Conservation (phyloP, 805 yeast genomes). For the Saccharomycopsis synnaedendra region DNA sequence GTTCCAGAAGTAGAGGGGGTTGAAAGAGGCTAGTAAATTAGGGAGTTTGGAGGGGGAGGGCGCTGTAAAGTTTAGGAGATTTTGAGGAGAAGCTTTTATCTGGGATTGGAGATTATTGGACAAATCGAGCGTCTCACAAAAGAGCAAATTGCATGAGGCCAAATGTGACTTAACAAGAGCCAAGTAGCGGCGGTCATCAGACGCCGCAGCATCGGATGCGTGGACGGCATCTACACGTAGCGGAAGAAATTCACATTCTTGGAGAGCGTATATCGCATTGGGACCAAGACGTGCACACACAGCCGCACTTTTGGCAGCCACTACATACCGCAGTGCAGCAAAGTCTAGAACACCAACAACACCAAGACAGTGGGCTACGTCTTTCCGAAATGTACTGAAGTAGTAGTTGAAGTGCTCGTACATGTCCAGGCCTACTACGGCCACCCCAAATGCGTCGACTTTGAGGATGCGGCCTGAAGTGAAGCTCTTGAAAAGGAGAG, state of each 20-base stretch:
- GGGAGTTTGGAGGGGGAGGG: neutral
- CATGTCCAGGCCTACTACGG: neutral
- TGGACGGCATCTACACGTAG: neutral
- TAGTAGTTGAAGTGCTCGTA: constrained; percentile 11
- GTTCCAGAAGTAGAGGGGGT: constrained; percentile 87
- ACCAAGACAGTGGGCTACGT: constrained; percentile 13
- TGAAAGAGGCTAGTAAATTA: constrained; percentile 22
- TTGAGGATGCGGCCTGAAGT: constrained; percentile 1
- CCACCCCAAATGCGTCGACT: constrained; percentile 10
- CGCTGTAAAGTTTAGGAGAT: constrained; percentile 2
- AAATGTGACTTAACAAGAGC: constrained; percentile 58
- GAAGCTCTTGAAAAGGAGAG: constrained; percentile 9
- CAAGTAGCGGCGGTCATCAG: constrained; percentile 12
- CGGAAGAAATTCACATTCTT: constrained; percentile 11
- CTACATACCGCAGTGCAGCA: constrained; percentile 1
- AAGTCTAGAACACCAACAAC: constrained; percentile 12
- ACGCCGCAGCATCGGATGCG: neutral
- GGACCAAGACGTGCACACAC: constrained; percentile 1
- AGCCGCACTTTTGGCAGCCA: constrained; percentile 2
- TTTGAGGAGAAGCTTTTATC: neutral
- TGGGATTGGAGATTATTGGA: constrained; percentile 67
- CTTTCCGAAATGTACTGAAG: constrained; percentile 8
- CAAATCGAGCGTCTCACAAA: constrained; percentile 66
- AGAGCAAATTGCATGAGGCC: constrained; percentile 53
- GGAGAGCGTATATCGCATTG: constrained; percentile 6